Conservation (phyloP, 805 yeast species). For the Wickerhamomyces tratensis region DNA sequence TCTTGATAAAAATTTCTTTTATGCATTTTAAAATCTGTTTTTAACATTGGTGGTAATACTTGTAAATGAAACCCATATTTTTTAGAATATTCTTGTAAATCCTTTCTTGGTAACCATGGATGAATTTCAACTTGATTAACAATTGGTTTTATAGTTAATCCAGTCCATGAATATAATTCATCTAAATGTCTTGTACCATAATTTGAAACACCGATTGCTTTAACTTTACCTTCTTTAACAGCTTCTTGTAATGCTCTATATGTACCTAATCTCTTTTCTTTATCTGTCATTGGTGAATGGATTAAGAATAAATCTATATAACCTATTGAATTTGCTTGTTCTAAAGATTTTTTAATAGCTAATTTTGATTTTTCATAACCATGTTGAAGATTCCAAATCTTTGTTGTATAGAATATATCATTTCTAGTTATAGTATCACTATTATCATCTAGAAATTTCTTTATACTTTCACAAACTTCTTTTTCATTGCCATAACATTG, state of each 20-base stretch:
- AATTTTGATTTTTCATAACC: constrained; percentile 45
- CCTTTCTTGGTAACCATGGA: constrained; percentile 70
- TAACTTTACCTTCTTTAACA: constrained; percentile 45
- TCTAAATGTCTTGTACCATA: constrained; percentile 51
- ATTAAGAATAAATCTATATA: constrained; percentile 68
- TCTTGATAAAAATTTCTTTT: too few relatives aligned
- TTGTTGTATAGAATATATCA: constrained; percentile 52
- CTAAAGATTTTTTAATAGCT: constrained; percentile 49
- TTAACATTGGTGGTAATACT: constrained; percentile 65
- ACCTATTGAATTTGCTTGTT: constrained; percentile 39
- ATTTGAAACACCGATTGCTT: constrained; percentile 73
- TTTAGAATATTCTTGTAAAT: constrained; percentile 52
- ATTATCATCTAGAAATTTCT: constrained; percentile 34
- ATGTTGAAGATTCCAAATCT: constrained; percentile 56
- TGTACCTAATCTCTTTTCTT: constrained; percentile 42
- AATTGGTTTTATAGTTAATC: constrained; percentile 46
- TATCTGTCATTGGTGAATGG: constrained; percentile 50
- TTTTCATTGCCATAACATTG: constrained; percentile 47
- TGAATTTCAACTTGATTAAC: constrained; percentile 76
- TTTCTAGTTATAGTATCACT: constrained; percentile 30
- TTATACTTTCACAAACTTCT: constrained; percentile 51
- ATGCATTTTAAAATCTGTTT: constrained; percentile 4
- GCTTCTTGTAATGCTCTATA: constrained; percentile 72
- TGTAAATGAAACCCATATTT: constrained; percentile 49
- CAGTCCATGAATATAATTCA: constrained; percentile 50